Evolutionary conservation across 2,329 filamentous ascomycete species (phyloP).

Genomic region (Phoma sp.): DNA sequence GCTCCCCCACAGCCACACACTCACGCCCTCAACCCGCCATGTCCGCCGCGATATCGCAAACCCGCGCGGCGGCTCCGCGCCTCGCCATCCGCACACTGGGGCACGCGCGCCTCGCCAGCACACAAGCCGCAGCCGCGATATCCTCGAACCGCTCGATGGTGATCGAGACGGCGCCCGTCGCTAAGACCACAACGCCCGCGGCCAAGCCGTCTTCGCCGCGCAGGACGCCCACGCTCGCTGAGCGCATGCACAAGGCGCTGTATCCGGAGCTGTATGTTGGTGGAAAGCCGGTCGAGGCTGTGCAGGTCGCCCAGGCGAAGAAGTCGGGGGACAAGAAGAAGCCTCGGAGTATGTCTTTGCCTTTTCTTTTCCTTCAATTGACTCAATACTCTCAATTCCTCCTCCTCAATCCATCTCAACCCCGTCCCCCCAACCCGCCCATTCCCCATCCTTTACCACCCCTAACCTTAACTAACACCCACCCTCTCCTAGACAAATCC

Average conservation of each 20-base stretch:
- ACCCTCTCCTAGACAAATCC: slow-evolving; percentile 8
- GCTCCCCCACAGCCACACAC: not conserved
- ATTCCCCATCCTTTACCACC: too few species aligned
- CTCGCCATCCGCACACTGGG: slow-evolving; percentile 21
- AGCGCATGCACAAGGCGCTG: slow-evolving; percentile 29
- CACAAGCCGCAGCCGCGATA: slow-evolving; percentile 20
- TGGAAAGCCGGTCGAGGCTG: slow-evolving; percentile 5
- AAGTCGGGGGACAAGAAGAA: slow-evolving; percentile 11
- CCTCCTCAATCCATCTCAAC: too few species aligned
- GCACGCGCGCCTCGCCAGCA: slow-evolving; percentile 30
- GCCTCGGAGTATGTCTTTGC: slow-evolving; percentile 11
- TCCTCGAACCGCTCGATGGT: slow-evolving; percentile 15
- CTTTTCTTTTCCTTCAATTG: too few species aligned
- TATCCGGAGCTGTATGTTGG: slow-evolving; percentile 22
- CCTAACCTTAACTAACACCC: slow-evolving; percentile 12
- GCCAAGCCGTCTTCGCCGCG: not conserved
- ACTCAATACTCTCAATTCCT: too few species aligned
- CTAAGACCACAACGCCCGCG: not conserved
- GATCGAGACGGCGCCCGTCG: slow-evolving; percentile 11
- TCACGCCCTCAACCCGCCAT: slow-evolving; percentile 51
- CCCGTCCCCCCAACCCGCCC: too few species aligned
- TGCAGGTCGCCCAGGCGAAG: slow-evolving; percentile 2
- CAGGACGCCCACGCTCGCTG: slow-evolving; percentile 10
- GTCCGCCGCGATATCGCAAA: slow-evolving; percentile 61
- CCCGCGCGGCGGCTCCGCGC: slow-evolving; percentile 60